These are phyloP conservation scores for Thraustochytrium sp. DNA, from an alignment of 352 stramenopile species.

Conservation along the genomic window DNA sequence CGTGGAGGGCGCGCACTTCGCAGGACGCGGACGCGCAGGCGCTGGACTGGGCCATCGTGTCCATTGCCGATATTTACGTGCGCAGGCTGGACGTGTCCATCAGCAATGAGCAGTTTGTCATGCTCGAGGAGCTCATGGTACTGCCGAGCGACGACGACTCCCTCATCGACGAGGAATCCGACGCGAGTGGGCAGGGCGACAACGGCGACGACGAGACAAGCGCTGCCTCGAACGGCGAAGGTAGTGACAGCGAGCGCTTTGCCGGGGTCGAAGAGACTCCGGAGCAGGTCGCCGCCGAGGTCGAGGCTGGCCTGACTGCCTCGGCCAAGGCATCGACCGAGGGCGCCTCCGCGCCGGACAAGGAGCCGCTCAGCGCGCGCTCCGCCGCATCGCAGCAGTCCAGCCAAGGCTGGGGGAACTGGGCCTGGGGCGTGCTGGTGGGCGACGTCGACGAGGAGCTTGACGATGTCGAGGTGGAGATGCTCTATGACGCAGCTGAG, in stretches of 20 bases:
- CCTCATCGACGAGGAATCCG: not conserved
- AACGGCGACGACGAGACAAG: not conserved
- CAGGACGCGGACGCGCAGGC: not conserved
- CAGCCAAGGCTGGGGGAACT: not conserved
- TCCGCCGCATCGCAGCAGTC: not conserved
- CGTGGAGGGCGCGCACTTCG: not conserved
- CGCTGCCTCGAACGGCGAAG: too few species aligned
- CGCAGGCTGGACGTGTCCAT: conserved; percentile 33
- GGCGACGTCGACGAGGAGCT: conserved; percentile 16
- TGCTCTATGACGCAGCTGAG: conserved; percentile 19
- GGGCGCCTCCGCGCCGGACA: not conserved
- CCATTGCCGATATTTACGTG: conserved; percentile 2
- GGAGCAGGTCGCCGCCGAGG: not conserved
- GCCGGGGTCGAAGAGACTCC: too few species aligned
- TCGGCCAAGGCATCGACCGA: not conserved
- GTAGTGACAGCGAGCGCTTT: too few species aligned
- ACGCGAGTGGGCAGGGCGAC: not conserved
- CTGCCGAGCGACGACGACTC: conserved; percentile 9
- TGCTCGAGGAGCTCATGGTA: conserved; percentile 41
- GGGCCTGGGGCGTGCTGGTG: conserved; percentile 32
- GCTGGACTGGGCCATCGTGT: conserved; percentile 23
- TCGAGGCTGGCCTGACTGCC: not conserved
- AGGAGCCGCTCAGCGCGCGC: not conserved
- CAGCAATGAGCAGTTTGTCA: conserved; percentile 42
- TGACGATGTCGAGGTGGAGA: conserved; percentile 28